Conservation (phyloP, 1,284 basidiomycete species). For the Naganishia albida region DNA sequence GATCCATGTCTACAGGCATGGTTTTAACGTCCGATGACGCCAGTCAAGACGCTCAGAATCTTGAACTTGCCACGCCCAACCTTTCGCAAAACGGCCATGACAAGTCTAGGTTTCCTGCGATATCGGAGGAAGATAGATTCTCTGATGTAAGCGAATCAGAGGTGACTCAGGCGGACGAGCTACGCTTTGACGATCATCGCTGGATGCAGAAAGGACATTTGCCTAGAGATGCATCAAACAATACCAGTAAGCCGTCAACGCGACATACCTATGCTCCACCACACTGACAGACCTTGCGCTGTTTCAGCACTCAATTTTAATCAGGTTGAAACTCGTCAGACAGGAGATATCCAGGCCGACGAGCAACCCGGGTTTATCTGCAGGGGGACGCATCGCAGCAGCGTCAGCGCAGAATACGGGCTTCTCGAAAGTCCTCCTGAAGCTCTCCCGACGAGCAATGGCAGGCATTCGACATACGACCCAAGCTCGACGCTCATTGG, state of each 20-base stretch:
- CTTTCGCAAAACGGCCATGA: slow-evolving; percentile 16
- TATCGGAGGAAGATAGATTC: slow-evolving; percentile 16
- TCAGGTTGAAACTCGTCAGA: slow-evolving; percentile 1
- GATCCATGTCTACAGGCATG: slow-evolving; percentile 12
- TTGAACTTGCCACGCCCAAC: slow-evolving; percentile 14
- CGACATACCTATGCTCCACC: no score
- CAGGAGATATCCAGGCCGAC: not conserved
- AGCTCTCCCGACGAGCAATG: not conserved
- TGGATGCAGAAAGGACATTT: slow-evolving; percentile 6
- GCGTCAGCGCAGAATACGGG: not conserved
- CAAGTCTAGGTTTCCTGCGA: slow-evolving; percentile 15
- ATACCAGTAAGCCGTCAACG: slow-evolving; percentile 5
- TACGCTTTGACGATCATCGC: slow-evolving; percentile 8
- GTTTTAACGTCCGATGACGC: slow-evolving; percentile 17
- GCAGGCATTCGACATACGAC: not conserved
- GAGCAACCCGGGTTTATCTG: not conserved
- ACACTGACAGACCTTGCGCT: not conserved
- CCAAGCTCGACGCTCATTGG: not conserved
- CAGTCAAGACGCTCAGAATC: slow-evolving; percentile 10
- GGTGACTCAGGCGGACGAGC: not conserved
- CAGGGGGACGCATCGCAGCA: not conserved
- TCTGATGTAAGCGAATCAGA: not conserved
- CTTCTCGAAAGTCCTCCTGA: not conserved
- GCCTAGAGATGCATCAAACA: slow-evolving; percentile 1
- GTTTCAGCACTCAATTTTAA: slow-evolving; percentile 6